These are phyloP conservation scores for Amaranthus hypochondriacus DNA, from an alignment of 148 eudicot genomes.

Conservation along the genomic window DNA sequence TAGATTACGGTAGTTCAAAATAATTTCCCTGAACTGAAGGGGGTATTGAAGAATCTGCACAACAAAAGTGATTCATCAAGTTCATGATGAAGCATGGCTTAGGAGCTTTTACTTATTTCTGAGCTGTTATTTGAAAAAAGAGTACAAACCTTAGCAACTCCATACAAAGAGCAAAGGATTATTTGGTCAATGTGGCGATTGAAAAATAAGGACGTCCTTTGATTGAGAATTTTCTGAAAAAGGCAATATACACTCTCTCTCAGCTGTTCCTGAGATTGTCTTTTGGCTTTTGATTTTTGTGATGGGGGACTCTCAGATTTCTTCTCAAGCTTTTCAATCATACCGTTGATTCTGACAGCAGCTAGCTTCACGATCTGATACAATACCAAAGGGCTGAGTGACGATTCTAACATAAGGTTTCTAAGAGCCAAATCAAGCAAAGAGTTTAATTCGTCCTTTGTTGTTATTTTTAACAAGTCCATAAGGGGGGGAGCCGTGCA, in stretches of 20 bases:
- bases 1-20: constrained; percentile 80
- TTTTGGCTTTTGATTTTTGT: too few relatives aligned
- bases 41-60: constrained; percentile 77
- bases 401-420: not conserved
- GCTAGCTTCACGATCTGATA: constrained; percentile 83
- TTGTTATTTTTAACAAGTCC: too few relatives aligned
- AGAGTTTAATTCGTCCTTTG: too few relatives aligned
- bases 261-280: constrained; percentile 27
- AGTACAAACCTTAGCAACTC: constrained; percentile 84
- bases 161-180: constrained; percentile 86
- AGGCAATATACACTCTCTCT: constrained; percentile 84
- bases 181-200: constrained; percentile 93
- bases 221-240: constrained; percentile 72
- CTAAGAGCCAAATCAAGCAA: too few relatives aligned
- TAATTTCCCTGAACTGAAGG: constrained; percentile 78
- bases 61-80: constrained; percentile 10
- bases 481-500: too few relatives aligned
- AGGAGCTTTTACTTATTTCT: not conserved
- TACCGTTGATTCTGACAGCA: constrained; percentile 90
- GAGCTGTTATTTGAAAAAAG: not conserved
- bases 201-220: constrained; percentile 68
- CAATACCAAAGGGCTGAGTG: constrained; percentile 2
- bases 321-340: constrained; percentile 78
- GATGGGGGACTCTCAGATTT: constrained; percentile 23
- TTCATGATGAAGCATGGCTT: not conserved